A percentile compares a stretch with the other conserved stretches of the same genome.
Conservation (phyloP, 345 rosid species). For the Lepidium sativum region DNA sequence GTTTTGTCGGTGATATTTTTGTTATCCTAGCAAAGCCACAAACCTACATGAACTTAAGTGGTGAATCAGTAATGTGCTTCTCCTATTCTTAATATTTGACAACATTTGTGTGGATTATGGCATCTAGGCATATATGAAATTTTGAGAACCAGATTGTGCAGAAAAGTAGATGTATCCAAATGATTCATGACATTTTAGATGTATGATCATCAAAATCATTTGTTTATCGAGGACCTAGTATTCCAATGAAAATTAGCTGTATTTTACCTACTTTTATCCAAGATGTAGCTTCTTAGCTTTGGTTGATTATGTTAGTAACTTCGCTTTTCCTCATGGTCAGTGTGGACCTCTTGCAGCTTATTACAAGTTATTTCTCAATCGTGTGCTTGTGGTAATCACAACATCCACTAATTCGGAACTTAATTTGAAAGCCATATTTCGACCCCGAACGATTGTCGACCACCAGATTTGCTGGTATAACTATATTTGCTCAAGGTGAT, state of each 20-base stretch:
- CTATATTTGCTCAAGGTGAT: too few species aligned
- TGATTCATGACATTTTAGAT: neutral
- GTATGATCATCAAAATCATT: neutral
- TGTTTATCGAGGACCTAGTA: neutral
- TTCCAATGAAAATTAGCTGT: neutral
- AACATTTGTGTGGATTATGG: too few species aligned
- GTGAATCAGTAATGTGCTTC: constrained; percentile 61
- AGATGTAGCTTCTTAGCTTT: neutral
- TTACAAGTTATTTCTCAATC: constrained; percentile 77
- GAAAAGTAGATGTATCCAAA: neutral
- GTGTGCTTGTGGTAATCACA: constrained; percentile 82
- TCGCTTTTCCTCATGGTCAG: constrained; percentile 24
- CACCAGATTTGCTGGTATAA: too few species aligned
- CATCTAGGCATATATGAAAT: constrained; percentile 1
- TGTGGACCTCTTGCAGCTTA: constrained; percentile 89
- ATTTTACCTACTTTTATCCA: neutral
- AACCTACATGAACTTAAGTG: constrained; percentile 94
- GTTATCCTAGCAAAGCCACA: constrained; percentile 71
- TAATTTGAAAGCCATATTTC: too few species aligned
- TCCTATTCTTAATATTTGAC: neutral
- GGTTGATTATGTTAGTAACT: constrained; percentile 1
- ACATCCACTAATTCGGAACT: too few species aligned
- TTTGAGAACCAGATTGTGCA: neutral
- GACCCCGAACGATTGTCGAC: too few species aligned
- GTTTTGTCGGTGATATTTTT: constrained; percentile 50